Percentiles rank a stretch among this genome's conserved stretches.
Evolutionary conservation across 352 stramenopile genomes (phyloP).

Genomic region (Phytopythium helicoides): DNA sequence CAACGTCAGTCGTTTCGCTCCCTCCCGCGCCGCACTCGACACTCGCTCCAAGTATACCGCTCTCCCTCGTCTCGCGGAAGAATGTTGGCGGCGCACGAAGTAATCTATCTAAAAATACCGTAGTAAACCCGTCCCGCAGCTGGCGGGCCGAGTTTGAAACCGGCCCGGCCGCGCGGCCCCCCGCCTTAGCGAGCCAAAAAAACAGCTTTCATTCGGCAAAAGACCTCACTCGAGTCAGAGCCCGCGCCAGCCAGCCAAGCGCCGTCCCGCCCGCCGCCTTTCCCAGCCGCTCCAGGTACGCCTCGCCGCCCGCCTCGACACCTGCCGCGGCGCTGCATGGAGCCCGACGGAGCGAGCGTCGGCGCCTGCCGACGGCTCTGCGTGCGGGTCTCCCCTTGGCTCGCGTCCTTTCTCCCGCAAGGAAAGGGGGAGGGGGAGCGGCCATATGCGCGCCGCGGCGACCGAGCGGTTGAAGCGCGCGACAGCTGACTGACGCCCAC

Average conservation of each 20-base stretch:
- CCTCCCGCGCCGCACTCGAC: constrained; percentile 2
- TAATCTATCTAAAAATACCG: constrained; percentile 11
- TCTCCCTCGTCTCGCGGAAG: not conserved
- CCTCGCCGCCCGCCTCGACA: too few relatives aligned
- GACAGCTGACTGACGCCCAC: constrained; percentile 3
- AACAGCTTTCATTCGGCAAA: constrained; percentile 91
- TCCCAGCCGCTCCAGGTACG: constrained; percentile 52
- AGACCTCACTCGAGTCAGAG: constrained; percentile 75
- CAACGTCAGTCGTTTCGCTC: constrained; percentile 10
- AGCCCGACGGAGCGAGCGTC: too few relatives aligned
- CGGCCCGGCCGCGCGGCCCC: constrained; percentile 7
- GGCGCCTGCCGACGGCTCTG: too few relatives aligned
- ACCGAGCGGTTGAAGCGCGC: too few relatives aligned
- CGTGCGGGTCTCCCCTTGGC: not conserved
- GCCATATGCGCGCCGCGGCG: too few relatives aligned
- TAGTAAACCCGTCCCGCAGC: constrained; percentile 14
- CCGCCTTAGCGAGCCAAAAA: constrained; percentile 31
- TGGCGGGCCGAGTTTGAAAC: constrained; percentile 21
- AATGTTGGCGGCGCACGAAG: too few relatives aligned
- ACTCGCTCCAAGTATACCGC: not conserved
- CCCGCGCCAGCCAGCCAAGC: constrained; percentile 69
- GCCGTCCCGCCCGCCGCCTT: constrained; percentile 25
- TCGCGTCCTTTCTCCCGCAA: too few relatives aligned
- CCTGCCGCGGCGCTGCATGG: too few relatives aligned
- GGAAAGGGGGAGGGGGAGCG: too few relatives aligned